Base-by-base conservation (phyloP, 2,329 filamentous ascomycete genomes). In the Hypoxylon sp. region DNA sequence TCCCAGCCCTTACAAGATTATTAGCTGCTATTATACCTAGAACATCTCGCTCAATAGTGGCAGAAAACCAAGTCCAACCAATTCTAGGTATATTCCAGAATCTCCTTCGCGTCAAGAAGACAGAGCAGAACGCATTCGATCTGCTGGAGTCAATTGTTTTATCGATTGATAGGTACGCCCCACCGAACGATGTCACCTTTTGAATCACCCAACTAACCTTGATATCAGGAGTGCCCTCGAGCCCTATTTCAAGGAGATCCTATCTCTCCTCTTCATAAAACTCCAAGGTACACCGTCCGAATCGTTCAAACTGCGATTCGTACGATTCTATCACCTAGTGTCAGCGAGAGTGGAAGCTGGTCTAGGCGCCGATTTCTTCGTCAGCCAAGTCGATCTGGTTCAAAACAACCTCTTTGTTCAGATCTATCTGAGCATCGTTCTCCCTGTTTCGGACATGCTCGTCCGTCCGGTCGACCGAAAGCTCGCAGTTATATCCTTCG, bases 31-130 rank as follows among this genome's bases (percentile, higher is more conserved):
- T 98, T 71, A 91, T 98, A 71, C 90, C 92, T 14, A 90, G 92
- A 71, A 91, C 91, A 25, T 86, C 90, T 2, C 83, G 89, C 61
- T 85, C 88, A 45, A 94, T 99, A 71, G 82, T 92, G 16, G 85
- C 88, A 23, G 90, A 91, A 74, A 91, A 94, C 72, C 93, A 97
- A 78, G 79, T 97, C 41, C 93, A 96, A 76, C 89, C 92, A 2
- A 89, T 98, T 51, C 85, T 99, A n/a, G 93, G 94, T 61, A 96
- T 99, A 68, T 99, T 98, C 84, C 95, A 98, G 78, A 94, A 93
- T 74, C 86, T 99, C 9, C 84, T 97, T 43, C 85, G 87, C 2
- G 89, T 87, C 70, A 97, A 96, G 80, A 90, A 91, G 65, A 94
- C 94, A 51, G 96, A 99, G 77, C 84, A 88, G 19, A 90, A 94